phyloP scores from a whole-genome alignment of 2,329 filamentous ascomycete genomes.

The Bipolaris oryzae region DNA sequence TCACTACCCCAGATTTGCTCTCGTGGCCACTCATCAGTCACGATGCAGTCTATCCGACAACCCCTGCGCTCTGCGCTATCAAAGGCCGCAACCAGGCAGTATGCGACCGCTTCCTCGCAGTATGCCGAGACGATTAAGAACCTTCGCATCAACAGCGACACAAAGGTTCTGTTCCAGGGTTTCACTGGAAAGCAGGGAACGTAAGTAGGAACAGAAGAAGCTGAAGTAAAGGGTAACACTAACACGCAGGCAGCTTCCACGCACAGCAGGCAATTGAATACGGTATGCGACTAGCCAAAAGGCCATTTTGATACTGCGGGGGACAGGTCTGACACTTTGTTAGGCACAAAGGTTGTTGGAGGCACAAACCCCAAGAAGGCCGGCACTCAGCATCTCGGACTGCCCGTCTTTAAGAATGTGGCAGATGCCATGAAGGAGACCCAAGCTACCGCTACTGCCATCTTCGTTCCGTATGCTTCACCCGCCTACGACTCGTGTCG shows the following conservation, averaged over 20 bases:
- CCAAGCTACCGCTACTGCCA: slow-evolving; percentile 86
- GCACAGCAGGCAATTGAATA: slow-evolving; percentile 98
- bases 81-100: slow-evolving; percentile 73
- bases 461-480: slow-evolving; percentile 84
- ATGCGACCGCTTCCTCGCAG: slow-evolving; percentile 72
- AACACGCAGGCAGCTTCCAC: slow-evolving; percentile 75
- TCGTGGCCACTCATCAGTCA: slow-evolving; percentile 48
- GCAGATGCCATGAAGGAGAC: slow-evolving; percentile 87
- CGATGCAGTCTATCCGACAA: slow-evolving; percentile 86
- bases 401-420: slow-evolving; percentile 92
- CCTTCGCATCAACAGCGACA: slow-evolving; percentile 89
- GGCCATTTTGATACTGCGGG: slow-evolving; percentile 20
- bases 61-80: slow-evolving; percentile 72
- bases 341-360: slow-evolving; percentile 95
- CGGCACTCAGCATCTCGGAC: slow-evolving; percentile 83
- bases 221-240: slow-evolving; percentile 14
- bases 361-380: slow-evolving; percentile 99
- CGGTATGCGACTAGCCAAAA: slow-evolving; percentile 63
- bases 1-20: slow-evolving; percentile 24
- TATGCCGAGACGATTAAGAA: slow-evolving; percentile 62
- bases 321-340: slow-evolving; percentile 35
- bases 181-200: slow-evolving; percentile 98
- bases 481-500: slow-evolving; percentile 3
- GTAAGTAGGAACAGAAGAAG: slow-evolving; percentile 38
- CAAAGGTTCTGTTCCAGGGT: slow-evolving; percentile 95